Evolutionary conservation across 2,329 filamentous ascomycete genomes (phyloP), one percentile per base, ranked within the genome.

Genomic region (Myriosclerotinia scirpicola): DNA sequence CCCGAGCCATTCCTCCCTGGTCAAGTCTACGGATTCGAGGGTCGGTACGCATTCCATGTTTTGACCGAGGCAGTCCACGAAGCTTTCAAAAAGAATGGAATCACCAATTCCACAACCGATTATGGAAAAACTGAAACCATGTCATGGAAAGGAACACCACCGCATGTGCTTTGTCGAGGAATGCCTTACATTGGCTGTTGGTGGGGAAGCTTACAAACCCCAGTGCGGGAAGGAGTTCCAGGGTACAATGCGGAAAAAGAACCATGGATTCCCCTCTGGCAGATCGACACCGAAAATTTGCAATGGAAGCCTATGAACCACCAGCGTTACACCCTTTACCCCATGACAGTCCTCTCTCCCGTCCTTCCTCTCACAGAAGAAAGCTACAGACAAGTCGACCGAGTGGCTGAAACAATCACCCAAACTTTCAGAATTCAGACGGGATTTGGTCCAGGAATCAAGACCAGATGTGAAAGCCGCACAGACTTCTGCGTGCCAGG

Each of bases 181-280:
- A 9, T 55, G 15, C 36, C 54, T 22, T 2, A 1, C 7, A 40
- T 55, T 14, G 5, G 17, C 3, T 3, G 3, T 8, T 34, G 20
- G 7, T 30, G 12, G 14, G 2, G 17, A 12, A 20, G 20, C 8
- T 20, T 15, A 6, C 54, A 40, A 55, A 26, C 2, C n/a, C 54
- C n/a, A 40, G 22, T 55, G 34, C 2, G 1, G 44, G 15, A 20
- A 22, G 3, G 0, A 22, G 36, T 6, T 9, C n/a, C n/a, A 26
- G n/a, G 40, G 4, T 34, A 34, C 22, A 9, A 12, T 15, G 3
- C 3, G 9, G 12, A 30, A 11, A 30, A 1, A 1, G 38, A 42
- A 20, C 38, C 38, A 44, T 58, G 55, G 22, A 58, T 58, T 12
- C 40, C 54, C 12, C 55, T 58, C 6, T 44, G 40, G 40, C 55